Base-by-base conservation (phyloP, 139 green algal species). In the Chlorella sp. region DNA sequence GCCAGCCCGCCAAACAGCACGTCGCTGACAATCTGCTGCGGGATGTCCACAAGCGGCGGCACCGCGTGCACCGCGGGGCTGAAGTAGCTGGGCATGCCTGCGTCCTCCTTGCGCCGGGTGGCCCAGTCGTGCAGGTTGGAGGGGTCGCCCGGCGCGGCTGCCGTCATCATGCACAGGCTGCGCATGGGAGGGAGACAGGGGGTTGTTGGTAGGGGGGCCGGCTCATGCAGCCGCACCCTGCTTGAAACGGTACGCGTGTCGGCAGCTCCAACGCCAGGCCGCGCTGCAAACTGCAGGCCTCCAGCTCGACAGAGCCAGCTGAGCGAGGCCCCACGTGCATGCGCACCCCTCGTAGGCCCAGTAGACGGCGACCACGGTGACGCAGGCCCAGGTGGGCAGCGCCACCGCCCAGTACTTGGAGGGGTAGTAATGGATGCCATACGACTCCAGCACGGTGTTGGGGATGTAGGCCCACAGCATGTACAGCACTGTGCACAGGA, bases 381-480 rank as follows among this genome's bases (percentile, higher is more conserved):
- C 58, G 24, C 92, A 88, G 1, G 92, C 32, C 91, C 92, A 95
- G 6, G 86, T 48, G 1, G 93, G 93, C 7, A 93, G 41, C 30
- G 92, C 90, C 8, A 95, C 46, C 0, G 93, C 93, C 93, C 93
- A 96, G 40, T 93, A 90, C 90, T 93, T 96, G 81, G 73, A 87
- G 0, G 93, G 93, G 58, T 93, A 96, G 80, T 96, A 96, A 0
- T 89, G 93, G 1, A 96, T 77, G 3, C 93, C 93, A 14, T 84
- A n/a, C 0, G 36, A 44, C 19, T 92, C 74, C 56, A 96, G 82
- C 19, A 83, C 14, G 0, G 6, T 19, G 24, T 91, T 87, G 1
- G 93, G 93, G 2, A 87, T 76, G n/a, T 87, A 89, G 17, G 93
- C 90, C 93, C 93, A 96, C 3, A 90, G 41, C 11, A 92, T n/a